Base-by-base conservation (phyloP, 306 rosid species). In the Prunus mume region DNA sequence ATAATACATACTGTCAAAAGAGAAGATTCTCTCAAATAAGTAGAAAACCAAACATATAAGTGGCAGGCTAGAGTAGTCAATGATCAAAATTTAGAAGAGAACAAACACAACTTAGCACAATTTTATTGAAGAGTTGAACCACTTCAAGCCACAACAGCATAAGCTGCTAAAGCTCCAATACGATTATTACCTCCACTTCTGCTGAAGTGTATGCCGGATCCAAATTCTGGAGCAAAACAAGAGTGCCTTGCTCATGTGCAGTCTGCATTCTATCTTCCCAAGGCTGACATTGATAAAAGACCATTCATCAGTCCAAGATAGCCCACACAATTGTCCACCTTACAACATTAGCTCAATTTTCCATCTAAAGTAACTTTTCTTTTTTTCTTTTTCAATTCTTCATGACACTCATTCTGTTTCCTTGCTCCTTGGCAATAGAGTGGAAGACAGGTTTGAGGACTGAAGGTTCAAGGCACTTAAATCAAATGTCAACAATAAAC, bases 221-320 rank as follows among this genome's bases (percentile, higher is more conserved):
- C 87, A 96, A 88, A 81, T 92, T 96, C 76, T 91, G 90, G 80
- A 92, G 87, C 67, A 91, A 80, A 83, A 92, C 85, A 58, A 96
- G 93, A 46, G 70, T 87, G 55, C 96, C 88, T 78, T 90, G 91
- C 61, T 88, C 88, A 68, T 87, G 60, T 38, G 98, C 93, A 72
- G 60, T 46, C 81, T 81, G 81, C 83, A 92, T 46, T 69, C 69
- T 82, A 66, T 92, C 99, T 81, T 91, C 96, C 99, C 98, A 91
- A 54, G 93, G 81, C 99, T 92, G 90, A 76, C 81, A 86, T 73
- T 51, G 76, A 51, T 12, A 82, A 50, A 60, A 66, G 61, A 61
- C n/a, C 78, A 72, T 63, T 22, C 64, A 78, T 67, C 30, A 79
- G 71, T 82, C 50, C 41, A 15, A 55, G 49, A 54, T 68, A 54